These are phyloP conservation scores for Penicillium sp. DNA, from an alignment of 2,329 filamentous ascomycete genomes.

Conservation along the genomic window DNA sequence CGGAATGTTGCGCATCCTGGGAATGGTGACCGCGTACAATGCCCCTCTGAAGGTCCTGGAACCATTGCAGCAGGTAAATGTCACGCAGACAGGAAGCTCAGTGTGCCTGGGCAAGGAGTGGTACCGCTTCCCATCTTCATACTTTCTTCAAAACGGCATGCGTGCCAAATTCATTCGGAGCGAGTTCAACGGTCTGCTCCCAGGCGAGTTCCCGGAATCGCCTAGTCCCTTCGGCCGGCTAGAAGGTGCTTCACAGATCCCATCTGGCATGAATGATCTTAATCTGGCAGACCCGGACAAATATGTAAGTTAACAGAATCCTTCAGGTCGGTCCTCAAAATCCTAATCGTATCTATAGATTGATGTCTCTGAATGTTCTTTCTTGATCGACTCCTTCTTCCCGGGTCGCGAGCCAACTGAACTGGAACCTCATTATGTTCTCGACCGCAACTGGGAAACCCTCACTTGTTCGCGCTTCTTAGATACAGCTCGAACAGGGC, in stretches of 20 bases:
- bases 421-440: slow-evolving; percentile 77
- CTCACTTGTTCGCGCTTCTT: slow-evolving; percentile 77
- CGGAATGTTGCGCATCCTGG: slow-evolving; percentile 70
- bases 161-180: slow-evolving; percentile 87
- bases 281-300: slow-evolving; percentile 86
- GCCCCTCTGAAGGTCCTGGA: slow-evolving; percentile 70
- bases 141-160: slow-evolving; percentile 80
- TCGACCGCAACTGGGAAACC: slow-evolving; percentile 75
- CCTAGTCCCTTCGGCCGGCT: slow-evolving; percentile 69
- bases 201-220: slow-evolving; percentile 84
- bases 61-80: slow-evolving; percentile 46
- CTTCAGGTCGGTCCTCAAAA: background rate
- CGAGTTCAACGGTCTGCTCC: slow-evolving; percentile 83
- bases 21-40: slow-evolving; percentile 77
- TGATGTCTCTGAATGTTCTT: slow-evolving; percentile 72
- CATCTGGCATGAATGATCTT: slow-evolving; percentile 84
- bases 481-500: slow-evolving; percentile 71
- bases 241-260: slow-evolving; percentile 79
- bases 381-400: slow-evolving; percentile 85
- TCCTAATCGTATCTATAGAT: slow-evolving; percentile 45
- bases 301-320: slow-evolving; percentile 60
- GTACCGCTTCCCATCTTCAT: slow-evolving; percentile 96
- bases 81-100: slow-evolving; percentile 63
- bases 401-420: slow-evolving; percentile 59
- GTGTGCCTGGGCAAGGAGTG: slow-evolving; percentile 96